Conservation (phyloP, 768 basidiomycete genomes). For the Phlegmacium glaucopus region DNA sequence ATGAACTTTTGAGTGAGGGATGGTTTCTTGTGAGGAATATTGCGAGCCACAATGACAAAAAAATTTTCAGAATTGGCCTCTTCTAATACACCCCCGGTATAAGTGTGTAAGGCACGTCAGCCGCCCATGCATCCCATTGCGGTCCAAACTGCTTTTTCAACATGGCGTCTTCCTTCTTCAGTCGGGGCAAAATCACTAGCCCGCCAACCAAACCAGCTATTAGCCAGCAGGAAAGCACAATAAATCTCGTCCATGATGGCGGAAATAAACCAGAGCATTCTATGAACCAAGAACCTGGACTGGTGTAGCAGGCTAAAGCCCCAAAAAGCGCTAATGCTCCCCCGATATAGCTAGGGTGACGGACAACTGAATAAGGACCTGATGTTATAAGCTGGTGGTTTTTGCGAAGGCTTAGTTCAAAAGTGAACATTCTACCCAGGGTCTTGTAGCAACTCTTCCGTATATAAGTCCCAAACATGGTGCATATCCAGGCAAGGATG, state of each 20-base stretch:
- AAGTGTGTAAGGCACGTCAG: conserved; percentile 23
- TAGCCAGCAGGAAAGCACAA: conserved; percentile 13
- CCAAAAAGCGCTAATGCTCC: conserved; percentile 23
- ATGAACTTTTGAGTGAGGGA: no score
- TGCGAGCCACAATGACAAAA: background rate
- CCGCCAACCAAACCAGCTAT: conserved; percentile 1
- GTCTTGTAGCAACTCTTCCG: conserved; percentile 8
- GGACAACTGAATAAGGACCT: conserved; percentile 25
- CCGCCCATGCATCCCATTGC: conserved; percentile 30
- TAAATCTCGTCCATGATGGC: conserved; percentile 5
- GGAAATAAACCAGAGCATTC: conserved; percentile 16
- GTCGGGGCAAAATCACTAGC: conserved; percentile 13
- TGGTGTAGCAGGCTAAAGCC: conserved; percentile 26
- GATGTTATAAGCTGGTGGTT: conserved; percentile 23
- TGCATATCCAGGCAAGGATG: conserved; percentile 9
- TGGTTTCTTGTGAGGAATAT: no score
- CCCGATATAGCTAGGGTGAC: conserved; percentile 27
- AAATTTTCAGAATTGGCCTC: background rate
- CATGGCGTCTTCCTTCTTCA: conserved; percentile 28
- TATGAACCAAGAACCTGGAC: conserved; percentile 25
- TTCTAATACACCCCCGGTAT: conserved; percentile 28
- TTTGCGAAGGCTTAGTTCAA: conserved; percentile 33
- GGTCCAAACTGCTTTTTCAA: conserved; percentile 26
- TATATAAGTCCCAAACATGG: conserved; percentile 2
- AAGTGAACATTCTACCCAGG: conserved; percentile 12